Conservation (phyloP, 352 stramenopile genomes). For the Globisporangium echinulatum region DNA sequence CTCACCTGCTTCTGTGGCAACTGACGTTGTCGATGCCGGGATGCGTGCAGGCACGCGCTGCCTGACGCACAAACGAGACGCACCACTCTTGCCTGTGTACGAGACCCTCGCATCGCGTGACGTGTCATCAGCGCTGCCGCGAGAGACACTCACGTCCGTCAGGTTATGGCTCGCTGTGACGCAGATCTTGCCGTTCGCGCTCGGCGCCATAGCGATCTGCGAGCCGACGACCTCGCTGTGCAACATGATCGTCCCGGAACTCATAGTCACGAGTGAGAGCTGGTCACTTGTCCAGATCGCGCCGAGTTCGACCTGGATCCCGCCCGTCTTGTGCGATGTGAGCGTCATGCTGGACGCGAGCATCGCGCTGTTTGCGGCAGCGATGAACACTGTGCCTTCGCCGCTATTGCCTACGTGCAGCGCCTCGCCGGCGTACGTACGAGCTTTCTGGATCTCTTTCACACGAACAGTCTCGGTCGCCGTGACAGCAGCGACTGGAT, state of each 20-base stretch:
- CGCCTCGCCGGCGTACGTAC: not conserved
- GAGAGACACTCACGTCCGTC: conserved; percentile 1
- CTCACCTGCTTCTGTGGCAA: too few relatives aligned
- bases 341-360: conserved; percentile 1
- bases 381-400: conserved; percentile 4
- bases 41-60: not conserved
- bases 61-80: not conserved
- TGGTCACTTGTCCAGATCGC: not conserved
- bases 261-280: conserved; percentile 1
- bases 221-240: not conserved
- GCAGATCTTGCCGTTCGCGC: conserved; percentile 3
- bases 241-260: not conserved
- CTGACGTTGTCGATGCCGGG: not conserved
- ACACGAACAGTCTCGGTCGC: not conserved
- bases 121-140: not conserved
- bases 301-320: conserved; percentile 4
- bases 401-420: conserved; percentile 4
- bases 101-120: not conserved
- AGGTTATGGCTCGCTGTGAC: not conserved
- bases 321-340: conserved; percentile 2
- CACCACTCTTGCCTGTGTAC: not conserved
- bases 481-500: not conserved
- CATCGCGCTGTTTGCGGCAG: conserved; percentile 2
- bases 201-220: conserved; percentile 1
- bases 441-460: conserved; percentile 5